Conservation (phyloP, 83 land plant species). For the Picea mariana region DNA sequence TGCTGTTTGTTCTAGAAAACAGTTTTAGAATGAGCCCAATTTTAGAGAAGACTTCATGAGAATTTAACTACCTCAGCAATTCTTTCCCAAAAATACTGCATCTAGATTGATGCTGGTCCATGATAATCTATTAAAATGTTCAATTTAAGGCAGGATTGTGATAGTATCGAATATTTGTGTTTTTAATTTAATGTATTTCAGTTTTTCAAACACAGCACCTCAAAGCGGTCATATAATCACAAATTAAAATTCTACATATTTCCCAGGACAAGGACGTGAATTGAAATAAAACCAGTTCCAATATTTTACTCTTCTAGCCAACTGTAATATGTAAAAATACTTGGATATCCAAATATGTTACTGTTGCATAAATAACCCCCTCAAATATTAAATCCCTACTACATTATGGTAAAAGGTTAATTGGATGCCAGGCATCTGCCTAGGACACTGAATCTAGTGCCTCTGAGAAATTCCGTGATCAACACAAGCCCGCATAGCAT, state of each 20-base stretch:
- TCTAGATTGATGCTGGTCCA: background rate
- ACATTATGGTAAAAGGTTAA: background rate
- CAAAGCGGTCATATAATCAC: background rate
- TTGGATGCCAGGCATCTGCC: background rate
- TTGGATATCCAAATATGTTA: background rate
- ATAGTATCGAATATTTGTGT: background rate
- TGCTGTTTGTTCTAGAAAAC: background rate
- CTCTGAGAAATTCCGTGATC: background rate
- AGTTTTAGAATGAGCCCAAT: background rate
- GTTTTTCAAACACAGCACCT: too few species aligned
- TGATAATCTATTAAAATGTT: background rate
- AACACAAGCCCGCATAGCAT: background rate
- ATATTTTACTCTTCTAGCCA: background rate
- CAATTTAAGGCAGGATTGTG: background rate
- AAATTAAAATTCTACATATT: background rate
- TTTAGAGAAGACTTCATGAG: background rate
- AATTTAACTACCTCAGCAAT: too few species aligned
- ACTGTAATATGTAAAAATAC: background rate
- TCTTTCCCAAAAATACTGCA: background rate
- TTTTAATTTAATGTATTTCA: background rate
- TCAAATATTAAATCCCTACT: background rate
- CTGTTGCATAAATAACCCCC: background rate
- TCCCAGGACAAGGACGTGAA: background rate
- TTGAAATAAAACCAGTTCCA: background rate
- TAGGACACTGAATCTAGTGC: background rate